Base-by-base conservation (phyloP, 1,284 basidiomycete genomes). In the Ceratobasidium sp. region DNA sequence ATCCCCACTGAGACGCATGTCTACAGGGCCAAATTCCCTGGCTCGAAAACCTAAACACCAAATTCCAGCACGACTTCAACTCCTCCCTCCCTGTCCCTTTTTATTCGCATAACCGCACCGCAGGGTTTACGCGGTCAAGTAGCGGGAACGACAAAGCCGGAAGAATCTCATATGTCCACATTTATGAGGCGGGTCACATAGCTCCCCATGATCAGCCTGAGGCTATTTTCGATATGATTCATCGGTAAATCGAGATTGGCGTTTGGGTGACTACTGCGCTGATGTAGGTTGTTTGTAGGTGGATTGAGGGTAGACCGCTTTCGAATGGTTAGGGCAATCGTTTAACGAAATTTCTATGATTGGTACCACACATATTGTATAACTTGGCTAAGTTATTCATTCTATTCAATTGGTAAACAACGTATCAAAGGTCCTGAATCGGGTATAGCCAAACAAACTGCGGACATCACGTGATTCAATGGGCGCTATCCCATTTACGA, bases 161-260 rank as follows among this genome's bases (percentile, higher is more conserved):
- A 26, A 80, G 80, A 59, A 76, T 82, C 28, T 79, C 81, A 11
- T 82, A 79, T 58, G 81, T 82, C 52, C 76, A 78, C 21, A 80
- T 82, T 74, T 75, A 78, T 30, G 79, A 81, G 32, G 82, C 82
- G 14, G 82, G 82, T n/a, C 82, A 82, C 74, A 82, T 82, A 81
- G 82, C 82, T 3, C 84, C 84, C 8, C 82, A 81, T 73, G 84
- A 87, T 77, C 83, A 84, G 75, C 85, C 85, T 9, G 80, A 79
- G 21, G 83, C 78, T 1, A 80, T 85, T 26, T 79, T 84, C 63
- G 81, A 82, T 69, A 83, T 86, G 82, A 80, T 86, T 74, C 79
- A 80, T 50, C 76, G 79, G 67, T 61, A 21, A 14, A 28, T 61
- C 11, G 58, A 8, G 28, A 38, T n/a, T 21, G 38, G n/a, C 32